Evolutionary conservation across 179 eudicot species (phyloP).

Genomic region (Silene noctiflora): DNA sequence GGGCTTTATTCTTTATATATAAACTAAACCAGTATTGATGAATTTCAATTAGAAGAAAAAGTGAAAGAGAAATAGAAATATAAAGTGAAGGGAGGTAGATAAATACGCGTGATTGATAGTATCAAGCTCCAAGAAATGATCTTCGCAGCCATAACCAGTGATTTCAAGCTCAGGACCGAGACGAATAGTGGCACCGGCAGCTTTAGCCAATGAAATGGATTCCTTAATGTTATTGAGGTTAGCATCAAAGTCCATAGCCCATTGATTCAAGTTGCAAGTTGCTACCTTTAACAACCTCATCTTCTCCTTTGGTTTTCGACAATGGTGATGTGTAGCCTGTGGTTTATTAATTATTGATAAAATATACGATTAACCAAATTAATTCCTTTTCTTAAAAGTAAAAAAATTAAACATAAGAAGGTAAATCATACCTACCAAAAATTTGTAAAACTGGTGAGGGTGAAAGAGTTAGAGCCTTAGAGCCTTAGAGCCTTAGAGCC

Average conservation of each 20-base stretch:
- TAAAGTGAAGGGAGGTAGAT: neutral
- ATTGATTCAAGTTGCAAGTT: slow-evolving; percentile 91
- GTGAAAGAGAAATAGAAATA: too few relatives aligned
- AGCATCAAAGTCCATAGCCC: slow-evolving; percentile 96
- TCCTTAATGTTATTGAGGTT: slow-evolving; percentile 74
- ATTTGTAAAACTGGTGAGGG: too few relatives aligned
- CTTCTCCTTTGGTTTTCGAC: slow-evolving; percentile 6
- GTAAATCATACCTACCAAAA: too few relatives aligned
- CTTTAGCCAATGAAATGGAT: slow-evolving; percentile 64
- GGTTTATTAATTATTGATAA: too few relatives aligned
- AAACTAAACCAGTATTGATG: too few relatives aligned
- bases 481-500: too few relatives aligned
- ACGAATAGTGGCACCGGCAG: slow-evolving; percentile 69
- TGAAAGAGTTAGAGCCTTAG: too few relatives aligned
- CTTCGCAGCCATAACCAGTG: slow-evolving; percentile 95
- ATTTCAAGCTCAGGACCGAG: slow-evolving; percentile 98
- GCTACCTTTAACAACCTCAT: slow-evolving; percentile 97
- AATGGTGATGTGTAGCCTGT: too few relatives aligned
- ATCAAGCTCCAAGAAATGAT: slow-evolving; percentile 87
- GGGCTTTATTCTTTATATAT: too few relatives aligned
- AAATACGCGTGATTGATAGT: slow-evolving; percentile 79
- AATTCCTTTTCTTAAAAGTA: too few relatives aligned
- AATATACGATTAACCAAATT: too few relatives aligned
- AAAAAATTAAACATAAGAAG: too few relatives aligned
- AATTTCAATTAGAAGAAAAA: neutral